Evolutionary conservation across 1,139 yeast genomes (phyloP).

Genomic region (Zygosaccharomyces sapae): DNA sequence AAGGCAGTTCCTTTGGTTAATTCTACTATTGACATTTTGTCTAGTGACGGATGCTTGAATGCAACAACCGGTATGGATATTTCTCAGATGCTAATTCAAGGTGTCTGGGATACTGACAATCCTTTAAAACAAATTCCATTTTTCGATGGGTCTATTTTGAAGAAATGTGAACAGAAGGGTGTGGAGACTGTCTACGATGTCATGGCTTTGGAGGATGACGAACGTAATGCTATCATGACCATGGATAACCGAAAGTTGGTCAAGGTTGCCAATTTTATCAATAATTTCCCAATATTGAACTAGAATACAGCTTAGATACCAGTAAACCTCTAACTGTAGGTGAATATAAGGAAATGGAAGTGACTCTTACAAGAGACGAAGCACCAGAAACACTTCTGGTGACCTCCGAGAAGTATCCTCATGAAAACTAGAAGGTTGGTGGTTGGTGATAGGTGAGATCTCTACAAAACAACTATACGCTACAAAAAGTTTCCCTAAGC

Average conservation of each 20-base stretch:
- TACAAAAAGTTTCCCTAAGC: conserved; percentile 57
- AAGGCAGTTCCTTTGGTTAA: conserved; percentile 51
- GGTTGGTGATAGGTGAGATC: conserved; percentile 76
- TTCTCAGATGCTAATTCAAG: conserved; percentile 85
- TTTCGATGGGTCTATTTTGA: conserved; percentile 51
- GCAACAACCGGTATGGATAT: conserved; percentile 84
- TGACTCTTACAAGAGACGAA: conserved; percentile 67
- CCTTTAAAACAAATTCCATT: conserved; percentile 81
- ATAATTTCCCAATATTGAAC: conserved; percentile 84
- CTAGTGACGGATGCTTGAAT: conserved; percentile 76
- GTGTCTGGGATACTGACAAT: conserved; percentile 75
- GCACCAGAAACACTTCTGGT: conserved; percentile 66
- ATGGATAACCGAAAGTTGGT: conserved; percentile 48
- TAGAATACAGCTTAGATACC: conserved; percentile 49
- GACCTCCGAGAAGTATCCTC: conserved; percentile 54
- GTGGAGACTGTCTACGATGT: conserved; percentile 79
- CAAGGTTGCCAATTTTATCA: conserved; percentile 81
- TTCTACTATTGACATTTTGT: conserved; percentile 69
- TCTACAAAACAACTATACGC: conserved; percentile 61
- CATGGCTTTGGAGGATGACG: conserved; percentile 79
- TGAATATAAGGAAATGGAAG: conserved; percentile 46
- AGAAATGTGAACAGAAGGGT: conserved; percentile 51
- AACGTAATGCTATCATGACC: conserved; percentile 59
- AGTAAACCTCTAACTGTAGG: conserved; percentile 40
- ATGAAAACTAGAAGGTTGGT: conserved; percentile 73